Percentiles rank a stretch among this genome's conserved stretches.
Evolutionary conservation across 768 basidiomycete genomes (phyloP).

Genomic region (Mycena pura): DNA sequence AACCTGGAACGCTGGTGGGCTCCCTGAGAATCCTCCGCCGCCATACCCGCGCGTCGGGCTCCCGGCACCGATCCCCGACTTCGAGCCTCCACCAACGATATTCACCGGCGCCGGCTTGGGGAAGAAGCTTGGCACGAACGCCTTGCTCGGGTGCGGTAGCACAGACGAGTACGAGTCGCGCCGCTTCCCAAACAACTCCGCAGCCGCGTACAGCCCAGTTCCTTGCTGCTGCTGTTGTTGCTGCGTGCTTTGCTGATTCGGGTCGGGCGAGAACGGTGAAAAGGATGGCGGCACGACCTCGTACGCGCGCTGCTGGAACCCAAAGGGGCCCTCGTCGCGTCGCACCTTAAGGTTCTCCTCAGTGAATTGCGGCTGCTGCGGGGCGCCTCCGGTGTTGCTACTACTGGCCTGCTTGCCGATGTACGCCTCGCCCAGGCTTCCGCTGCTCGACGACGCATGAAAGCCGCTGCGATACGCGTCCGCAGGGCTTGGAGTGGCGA

Average conservation of each 20-base stretch:
- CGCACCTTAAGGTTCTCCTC: constrained; percentile 24
- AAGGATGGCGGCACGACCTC: constrained; percentile 43
- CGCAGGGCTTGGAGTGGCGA: not conserved
- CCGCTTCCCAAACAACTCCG: constrained; percentile 33
- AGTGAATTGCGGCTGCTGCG: constrained; percentile 42
- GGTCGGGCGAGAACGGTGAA: constrained; percentile 84
- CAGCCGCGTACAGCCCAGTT: constrained; percentile 15
- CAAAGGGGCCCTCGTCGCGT: constrained; percentile 22
- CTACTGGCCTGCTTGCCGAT: not conserved
- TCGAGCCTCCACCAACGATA: constrained; percentile 30
- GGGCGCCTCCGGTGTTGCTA: not conserved
- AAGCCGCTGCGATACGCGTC: constrained; percentile 21
- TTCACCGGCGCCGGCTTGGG: constrained; percentile 41
- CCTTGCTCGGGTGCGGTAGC: constrained; percentile 56
- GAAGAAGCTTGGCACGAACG: constrained; percentile 59
- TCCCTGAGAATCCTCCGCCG: constrained; percentile 54
- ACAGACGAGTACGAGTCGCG: constrained; percentile 44
- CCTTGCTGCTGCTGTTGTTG: not conserved
- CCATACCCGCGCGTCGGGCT: constrained; percentile 53
- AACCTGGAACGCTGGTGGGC: constrained; percentile 45
- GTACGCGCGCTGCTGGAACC: constrained; percentile 18
- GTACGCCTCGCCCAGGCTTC: constrained; percentile 10
- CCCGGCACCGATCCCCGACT: constrained; percentile 40
- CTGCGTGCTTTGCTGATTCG: constrained; percentile 49
- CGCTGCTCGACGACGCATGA: constrained; percentile 28